These are phyloP conservation scores for Penicillium waksmanii DNA, from an alignment of 495 filamentous ascomycete genomes.

Conservation along the genomic window DNA sequence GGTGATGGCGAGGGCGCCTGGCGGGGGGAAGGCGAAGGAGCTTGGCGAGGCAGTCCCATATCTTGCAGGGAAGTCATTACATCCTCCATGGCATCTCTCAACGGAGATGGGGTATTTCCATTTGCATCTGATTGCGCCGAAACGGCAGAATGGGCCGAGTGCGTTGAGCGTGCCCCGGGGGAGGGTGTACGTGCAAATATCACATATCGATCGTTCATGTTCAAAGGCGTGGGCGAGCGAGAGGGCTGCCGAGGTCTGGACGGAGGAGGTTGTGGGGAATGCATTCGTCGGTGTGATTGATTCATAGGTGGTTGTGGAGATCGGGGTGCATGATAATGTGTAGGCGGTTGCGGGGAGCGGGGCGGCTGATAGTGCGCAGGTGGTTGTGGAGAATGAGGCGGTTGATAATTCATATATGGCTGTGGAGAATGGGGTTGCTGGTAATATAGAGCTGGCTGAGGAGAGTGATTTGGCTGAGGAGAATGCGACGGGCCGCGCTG, in stretches of 20 bases:
- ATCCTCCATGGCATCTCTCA: conserved; percentile 95
- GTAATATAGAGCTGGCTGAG: background rate
- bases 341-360: conserved; percentile 11
- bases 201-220: conserved; percentile 55
- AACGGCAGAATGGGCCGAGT: conserved; percentile 52
- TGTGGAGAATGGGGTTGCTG: conserved; percentile 12
- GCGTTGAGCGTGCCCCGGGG: conserved; percentile 53
- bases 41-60: conserved; percentile 68
- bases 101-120: conserved; percentile 84
- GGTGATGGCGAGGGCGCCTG: conserved; percentile 49
- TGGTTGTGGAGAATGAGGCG: conserved; percentile 14
- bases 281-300: conserved; percentile 11
- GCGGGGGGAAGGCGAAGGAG: conserved; percentile 49
- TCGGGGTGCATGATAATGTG: conserved; percentile 6
- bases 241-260: conserved; percentile 23
- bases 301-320: conserved; percentile 7
- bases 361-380: conserved; percentile 8
- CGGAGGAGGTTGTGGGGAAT: conserved; percentile 23
- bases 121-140: conserved; percentile 61
- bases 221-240: conserved; percentile 44
- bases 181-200: conserved; percentile 59
- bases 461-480: conserved; percentile 12
- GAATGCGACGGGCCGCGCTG: conserved; percentile 22
- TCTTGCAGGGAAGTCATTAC: conserved; percentile 95
- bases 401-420: conserved; percentile 14